Evolutionary conservation across 1,139 yeast genomes (phyloP).

Genomic region (Yamadazyma aaseri): DNA sequence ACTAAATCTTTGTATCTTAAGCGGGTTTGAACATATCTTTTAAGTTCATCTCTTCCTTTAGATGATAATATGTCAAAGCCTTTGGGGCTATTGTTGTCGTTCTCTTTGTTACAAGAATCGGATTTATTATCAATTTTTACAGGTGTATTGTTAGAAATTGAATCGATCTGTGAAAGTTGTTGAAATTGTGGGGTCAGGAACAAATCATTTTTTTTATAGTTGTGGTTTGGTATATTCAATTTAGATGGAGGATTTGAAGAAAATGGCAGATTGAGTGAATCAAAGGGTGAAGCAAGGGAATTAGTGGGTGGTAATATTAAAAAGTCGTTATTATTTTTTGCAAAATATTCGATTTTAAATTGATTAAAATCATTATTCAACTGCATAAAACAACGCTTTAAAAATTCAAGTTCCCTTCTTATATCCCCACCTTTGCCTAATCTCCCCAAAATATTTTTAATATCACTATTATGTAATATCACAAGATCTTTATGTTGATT

Average conservation of each 20-base stretch:
- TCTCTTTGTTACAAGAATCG: not conserved
- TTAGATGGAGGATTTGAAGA: too few species aligned
- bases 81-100: not conserved
- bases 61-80: slow-evolving; percentile 26
- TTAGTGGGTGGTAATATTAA: slow-evolving; percentile 11
- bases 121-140: not conserved
- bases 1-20: slow-evolving; percentile 20
- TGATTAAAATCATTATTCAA: slow-evolving; percentile 15
- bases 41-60: slow-evolving; percentile 26
- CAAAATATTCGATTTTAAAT: slow-evolving; percentile 14
- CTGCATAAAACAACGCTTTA: slow-evolving; percentile 8
- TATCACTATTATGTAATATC: slow-evolving; percentile 9
- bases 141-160: not conserved
- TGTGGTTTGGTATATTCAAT: too few species aligned
- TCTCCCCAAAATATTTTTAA: slow-evolving; percentile 15
- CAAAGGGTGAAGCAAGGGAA: slow-evolving; percentile 4
- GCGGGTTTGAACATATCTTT: slow-evolving; percentile 18
- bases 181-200: slow-evolving; percentile 1
- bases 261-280: not conserved
- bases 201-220: not conserved
- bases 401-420: slow-evolving; percentile 13
- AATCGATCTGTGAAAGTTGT: not conserved
- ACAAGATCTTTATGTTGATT: slow-evolving; percentile 3
- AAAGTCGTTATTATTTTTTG: slow-evolving; percentile 10
- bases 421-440: slow-evolving; percentile 20